A percentile compares a stretch with the other conserved stretches of the same genome.
These are phyloP conservation scores for Aspergillus sclerotialis DNA, from an alignment of 2,329 filamentous ascomycete species.

Conservation along the genomic window DNA sequence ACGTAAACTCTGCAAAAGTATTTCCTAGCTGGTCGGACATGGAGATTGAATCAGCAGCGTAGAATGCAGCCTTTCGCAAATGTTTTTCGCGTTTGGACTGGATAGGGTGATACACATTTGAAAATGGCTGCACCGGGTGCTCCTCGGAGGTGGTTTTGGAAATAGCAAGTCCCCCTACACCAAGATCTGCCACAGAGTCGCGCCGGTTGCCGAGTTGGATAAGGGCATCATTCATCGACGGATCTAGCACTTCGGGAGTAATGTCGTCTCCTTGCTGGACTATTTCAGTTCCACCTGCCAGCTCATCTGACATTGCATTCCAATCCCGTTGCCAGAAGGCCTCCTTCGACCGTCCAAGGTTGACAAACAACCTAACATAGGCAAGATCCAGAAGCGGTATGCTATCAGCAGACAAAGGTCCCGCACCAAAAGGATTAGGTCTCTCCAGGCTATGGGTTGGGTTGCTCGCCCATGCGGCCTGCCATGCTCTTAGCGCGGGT, in stretches of 20 bases:
- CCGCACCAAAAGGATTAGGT: slow-evolving; percentile 73
- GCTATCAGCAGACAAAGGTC: slow-evolving; percentile 80
- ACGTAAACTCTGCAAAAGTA: slow-evolving; percentile 76
- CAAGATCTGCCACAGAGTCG: slow-evolving; percentile 30
- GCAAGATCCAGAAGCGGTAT: slow-evolving; percentile 87
- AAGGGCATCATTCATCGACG: slow-evolving; percentile 15
- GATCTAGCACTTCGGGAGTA: slow-evolving; percentile 23
- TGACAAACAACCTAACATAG: slow-evolving; percentile 87
- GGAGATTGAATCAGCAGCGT: slow-evolving; percentile 82
- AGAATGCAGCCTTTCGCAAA: slow-evolving; percentile 88
- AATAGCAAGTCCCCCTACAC: slow-evolving; percentile 29
- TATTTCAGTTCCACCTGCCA: slow-evolving; percentile 70
- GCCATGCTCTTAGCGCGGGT: slow-evolving; percentile 89
- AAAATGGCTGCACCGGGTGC: slow-evolving; percentile 20
- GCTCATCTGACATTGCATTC: slow-evolving; percentile 81
- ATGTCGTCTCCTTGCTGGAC: slow-evolving; percentile 59
- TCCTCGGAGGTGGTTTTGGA: slow-evolving; percentile 30
- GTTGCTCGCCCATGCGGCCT: slow-evolving; percentile 82
- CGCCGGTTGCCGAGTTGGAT: slow-evolving; percentile 17
- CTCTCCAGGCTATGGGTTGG: slow-evolving; percentile 76
- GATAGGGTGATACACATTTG: slow-evolving; percentile 26
- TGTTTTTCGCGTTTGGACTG: slow-evolving; percentile 72
- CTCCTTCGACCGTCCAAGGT: slow-evolving; percentile 85
- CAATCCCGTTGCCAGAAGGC: slow-evolving; percentile 92
- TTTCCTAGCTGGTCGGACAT: slow-evolving; percentile 83